Evolutionary conservation across 1,139 yeast genomes (phyloP).

Genomic region (Insectozyma bohioensis): DNA sequence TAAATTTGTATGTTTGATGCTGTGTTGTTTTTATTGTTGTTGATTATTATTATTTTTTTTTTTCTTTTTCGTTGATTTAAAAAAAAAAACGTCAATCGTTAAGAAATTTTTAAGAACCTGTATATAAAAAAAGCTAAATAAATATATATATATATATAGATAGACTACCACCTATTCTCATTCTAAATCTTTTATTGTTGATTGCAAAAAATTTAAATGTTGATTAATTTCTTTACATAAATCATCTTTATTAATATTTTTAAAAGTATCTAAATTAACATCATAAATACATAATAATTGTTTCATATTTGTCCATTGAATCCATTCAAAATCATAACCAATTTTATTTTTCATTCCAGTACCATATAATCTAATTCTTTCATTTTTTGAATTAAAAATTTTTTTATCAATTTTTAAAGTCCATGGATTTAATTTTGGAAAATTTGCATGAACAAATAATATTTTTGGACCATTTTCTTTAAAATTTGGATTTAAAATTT

Average conservation of each 20-base stretch:
- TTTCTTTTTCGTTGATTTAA: not conserved
- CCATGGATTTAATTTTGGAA: constrained; percentile 65
- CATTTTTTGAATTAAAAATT: constrained; percentile 40
- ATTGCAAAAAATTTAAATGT: constrained; percentile 45
- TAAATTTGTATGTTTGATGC: not conserved
- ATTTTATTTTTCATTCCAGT: constrained; percentile 51
- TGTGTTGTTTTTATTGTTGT: not conserved
- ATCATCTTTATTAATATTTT: no score
- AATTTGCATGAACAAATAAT: constrained; percentile 65
- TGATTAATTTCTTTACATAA: no score
- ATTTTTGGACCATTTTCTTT: constrained; percentile 36
- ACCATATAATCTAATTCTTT: constrained; percentile 53
- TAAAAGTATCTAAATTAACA: no score
- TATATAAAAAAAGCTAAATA: constrained; percentile 5
- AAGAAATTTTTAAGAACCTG: no score
- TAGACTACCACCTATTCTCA: not conserved
- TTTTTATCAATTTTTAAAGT: constrained; percentile 40
- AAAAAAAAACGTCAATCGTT: not conserved
- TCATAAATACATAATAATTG: no score
- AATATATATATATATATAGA: not conserved
- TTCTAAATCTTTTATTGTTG: constrained; percentile 19
- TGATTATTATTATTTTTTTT: not conserved
- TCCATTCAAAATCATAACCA: no score
- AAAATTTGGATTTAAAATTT: constrained; percentile 15
- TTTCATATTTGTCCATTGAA: no score